Conservation (phyloP, 495 filamentous ascomycete genomes). For the Penicillium cinerascens region DNA sequence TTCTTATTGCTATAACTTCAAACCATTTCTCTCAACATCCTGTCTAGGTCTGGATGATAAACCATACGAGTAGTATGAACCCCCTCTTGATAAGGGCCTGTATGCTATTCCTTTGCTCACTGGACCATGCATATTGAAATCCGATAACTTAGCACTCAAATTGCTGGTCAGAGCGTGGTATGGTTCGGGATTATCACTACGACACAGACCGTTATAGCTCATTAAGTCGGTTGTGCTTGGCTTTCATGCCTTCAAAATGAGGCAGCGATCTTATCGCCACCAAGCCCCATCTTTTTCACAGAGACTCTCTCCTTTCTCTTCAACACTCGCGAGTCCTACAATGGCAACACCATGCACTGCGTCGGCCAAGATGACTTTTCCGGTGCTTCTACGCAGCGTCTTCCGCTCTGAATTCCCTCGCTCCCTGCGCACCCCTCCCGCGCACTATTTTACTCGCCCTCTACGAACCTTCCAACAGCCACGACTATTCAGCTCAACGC, state of each 20-base stretch:
- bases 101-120: too few relatives aligned
- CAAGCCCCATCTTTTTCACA: constrained; percentile 4
- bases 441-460: constrained; percentile 1
- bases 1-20: too few relatives aligned
- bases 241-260: not conserved
- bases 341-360: constrained; percentile 24
- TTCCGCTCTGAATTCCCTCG: constrained; percentile 24
- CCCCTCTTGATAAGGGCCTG: too few relatives aligned
- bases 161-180: not conserved
- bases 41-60: too few relatives aligned
- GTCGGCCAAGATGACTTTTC: constrained; percentile 23
- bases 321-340: not conserved
- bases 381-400: constrained; percentile 20
- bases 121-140: not conserved
- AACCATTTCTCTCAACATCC: too few relatives aligned
- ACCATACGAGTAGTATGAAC: too few relatives aligned
- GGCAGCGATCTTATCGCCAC: constrained; percentile 20
- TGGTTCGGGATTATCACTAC: not conserved
- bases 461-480: not conserved
- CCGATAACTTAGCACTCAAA: not conserved
- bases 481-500: constrained; percentile 14
- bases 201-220: too few relatives aligned
- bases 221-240: not conserved
- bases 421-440: constrained; percentile 1
- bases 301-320: not conserved